These are phyloP conservation scores for Yarrowia sp. DNA, from an alignment of 805 yeast genomes.

Conservation along the genomic window DNA sequence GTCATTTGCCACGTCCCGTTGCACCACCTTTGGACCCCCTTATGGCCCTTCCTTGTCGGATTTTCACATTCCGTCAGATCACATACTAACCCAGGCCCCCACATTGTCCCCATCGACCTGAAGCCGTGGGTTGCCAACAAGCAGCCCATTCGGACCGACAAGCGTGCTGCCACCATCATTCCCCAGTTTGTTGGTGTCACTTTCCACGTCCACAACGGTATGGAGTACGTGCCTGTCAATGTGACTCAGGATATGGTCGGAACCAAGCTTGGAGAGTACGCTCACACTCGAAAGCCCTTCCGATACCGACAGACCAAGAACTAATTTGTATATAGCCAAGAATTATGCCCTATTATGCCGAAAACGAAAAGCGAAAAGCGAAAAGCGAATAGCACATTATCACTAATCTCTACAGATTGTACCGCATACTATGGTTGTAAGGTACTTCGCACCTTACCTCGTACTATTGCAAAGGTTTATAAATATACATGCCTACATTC, in stretches of 20 bases:
- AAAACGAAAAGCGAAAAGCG: too few species aligned
- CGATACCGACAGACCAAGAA: constrained; percentile 46
- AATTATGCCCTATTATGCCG: neutral
- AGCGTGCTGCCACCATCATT: constrained; percentile 87
- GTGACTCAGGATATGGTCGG: constrained; percentile 97
- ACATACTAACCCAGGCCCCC: constrained; percentile 57
- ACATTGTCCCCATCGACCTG: constrained; percentile 91
- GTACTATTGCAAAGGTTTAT: constrained; percentile 13
- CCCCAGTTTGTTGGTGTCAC: constrained; percentile 95
- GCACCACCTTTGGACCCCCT: too few species aligned
- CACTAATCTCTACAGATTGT: too few species aligned
- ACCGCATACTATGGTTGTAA: too few species aligned
- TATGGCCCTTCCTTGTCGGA: too few species aligned
- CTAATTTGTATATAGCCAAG: constrained; percentile 25
- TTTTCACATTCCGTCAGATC: neutral
- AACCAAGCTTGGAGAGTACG: constrained; percentile 89
- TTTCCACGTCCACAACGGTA: constrained; percentile 95
- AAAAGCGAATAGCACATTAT: too few species aligned
- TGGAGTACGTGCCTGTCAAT: constrained; percentile 83
- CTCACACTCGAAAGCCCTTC: constrained; percentile 87
- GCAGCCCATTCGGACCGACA: constrained; percentile 91
- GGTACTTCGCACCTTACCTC: too few species aligned
- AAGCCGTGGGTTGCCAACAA: constrained; percentile 77
- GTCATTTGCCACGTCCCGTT: too few species aligned
- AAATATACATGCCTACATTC: constrained; percentile 26